These are phyloP conservation scores for Cryomyces antarcticus DNA, from an alignment of 495 filamentous ascomycete species.

Conservation along the genomic window DNA sequence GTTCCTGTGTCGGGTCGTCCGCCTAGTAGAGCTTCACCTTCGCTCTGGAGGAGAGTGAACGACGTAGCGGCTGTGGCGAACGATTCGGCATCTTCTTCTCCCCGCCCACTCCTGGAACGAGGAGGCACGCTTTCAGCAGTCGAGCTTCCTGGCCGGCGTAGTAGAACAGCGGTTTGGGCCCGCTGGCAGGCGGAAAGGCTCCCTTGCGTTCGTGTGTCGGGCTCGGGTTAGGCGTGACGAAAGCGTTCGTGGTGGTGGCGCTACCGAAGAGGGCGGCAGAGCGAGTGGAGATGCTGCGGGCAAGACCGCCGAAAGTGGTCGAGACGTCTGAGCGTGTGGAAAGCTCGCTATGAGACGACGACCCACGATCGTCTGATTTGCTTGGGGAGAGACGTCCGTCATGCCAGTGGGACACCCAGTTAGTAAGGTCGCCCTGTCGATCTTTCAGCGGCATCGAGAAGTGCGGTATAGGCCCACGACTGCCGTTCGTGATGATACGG, in stretches of 20 bases:
- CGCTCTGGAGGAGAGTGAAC: constrained; percentile 39
- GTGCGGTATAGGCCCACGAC: neutral
- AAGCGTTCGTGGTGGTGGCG: constrained; percentile 4
- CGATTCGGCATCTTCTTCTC: constrained; percentile 26
- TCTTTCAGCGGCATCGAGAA: constrained; percentile 2
- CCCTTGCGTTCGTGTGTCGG: neutral
- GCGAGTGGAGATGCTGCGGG: constrained; percentile 18
- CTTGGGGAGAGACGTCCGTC: constrained; percentile 23
- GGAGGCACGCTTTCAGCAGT: neutral
- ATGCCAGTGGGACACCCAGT: constrained; percentile 41
- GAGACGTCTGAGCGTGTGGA: constrained; percentile 20
- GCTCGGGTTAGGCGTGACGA: constrained; percentile 12
- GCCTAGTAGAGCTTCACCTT: constrained; percentile 42
- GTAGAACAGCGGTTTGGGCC: neutral
- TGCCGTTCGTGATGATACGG: neutral
- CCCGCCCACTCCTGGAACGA: neutral
- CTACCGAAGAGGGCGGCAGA: constrained; percentile 7
- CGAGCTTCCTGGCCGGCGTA: neutral
- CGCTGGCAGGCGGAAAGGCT: neutral
- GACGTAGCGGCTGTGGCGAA: constrained; percentile 48
- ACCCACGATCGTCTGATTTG: constrained; percentile 30
- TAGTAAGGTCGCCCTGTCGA: constrained; percentile 30
- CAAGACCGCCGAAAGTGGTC: constrained; percentile 5
- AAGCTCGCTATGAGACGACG: constrained; percentile 33
- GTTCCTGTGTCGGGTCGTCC: constrained; percentile 8